Evolutionary conservation across 305 asterid genomes (phyloP), one percentile per base, ranked within the genome.

Genomic region (Ajuga reptans): DNA sequence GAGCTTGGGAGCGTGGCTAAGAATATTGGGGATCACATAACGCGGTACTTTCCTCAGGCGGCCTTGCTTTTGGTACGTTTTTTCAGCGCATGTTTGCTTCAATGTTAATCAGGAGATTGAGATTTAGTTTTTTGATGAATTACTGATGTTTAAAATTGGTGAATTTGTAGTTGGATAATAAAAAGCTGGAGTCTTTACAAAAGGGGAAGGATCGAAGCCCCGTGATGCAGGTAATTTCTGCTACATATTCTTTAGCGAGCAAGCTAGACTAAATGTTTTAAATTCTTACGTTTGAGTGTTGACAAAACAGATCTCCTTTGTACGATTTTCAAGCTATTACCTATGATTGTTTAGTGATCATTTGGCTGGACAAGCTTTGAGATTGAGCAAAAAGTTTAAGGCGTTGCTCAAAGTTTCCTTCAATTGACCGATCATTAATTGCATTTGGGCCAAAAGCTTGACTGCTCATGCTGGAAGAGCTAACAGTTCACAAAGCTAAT

Each of bases 21-120:
- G 88, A 89, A 93, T 82, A 90, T 87, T 64, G 97, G 91, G 33
- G 99, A 93, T 85, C 97, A 87, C 63, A 84, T 90, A 37, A 78
- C 84, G 54, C 87, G 85, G 72, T 93, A 93, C 82, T 89, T 83
- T 61, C 96, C 96, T 51, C 90, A 89, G 77, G 92, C 97, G 36
- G 92, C 96, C 54, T 75, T 93, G 77, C 97, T 93, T 62, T 77
- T 91, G 96, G 97, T 93, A 80, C 70, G 81, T 24, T 69, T 80
- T 17, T 7, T 73, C 57, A 16, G 17, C 31, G 45, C 12, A 15
- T 53, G 6, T 45, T 52, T 62, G 24, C 14, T 59, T 57, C 67
- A 60, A 14, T 61, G 33, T 5, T 59, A 1, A 10, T 65, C 62
- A 5, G 57, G n/a, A 65, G 9, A 31, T 66, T 27, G 43, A 15